Base-by-base conservation (phyloP, 306 rosid species). In the Trichosanthes truncata region DNA sequence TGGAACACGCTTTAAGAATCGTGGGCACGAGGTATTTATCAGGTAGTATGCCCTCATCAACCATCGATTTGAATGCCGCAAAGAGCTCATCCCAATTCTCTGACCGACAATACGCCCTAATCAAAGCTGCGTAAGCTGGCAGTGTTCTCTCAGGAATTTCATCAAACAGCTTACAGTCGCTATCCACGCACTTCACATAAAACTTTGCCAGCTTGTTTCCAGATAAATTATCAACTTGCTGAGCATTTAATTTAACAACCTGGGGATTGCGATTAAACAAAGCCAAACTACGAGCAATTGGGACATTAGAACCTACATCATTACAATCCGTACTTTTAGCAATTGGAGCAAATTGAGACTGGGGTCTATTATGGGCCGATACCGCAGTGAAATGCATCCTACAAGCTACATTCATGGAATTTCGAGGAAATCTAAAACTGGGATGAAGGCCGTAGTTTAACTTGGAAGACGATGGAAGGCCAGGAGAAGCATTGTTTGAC, bases 21-120 rank as follows among this genome's bases (percentile, higher is more conserved):
- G 89, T 82, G 57, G 89, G 88, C 38, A 86, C 84, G 40, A 88
- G 81, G n/a, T 86, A 83, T 62, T 40, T 74, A 81, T 78, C 80
- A 13, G 90, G 88, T 14, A 83, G 60, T 31, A 82, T 31, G 25
- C 87, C 86, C 57, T 80, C 86, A 29, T 78, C 85, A 49, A 89
- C 66, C 89, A 87, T 87, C 56, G 78, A 81, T 56, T 59, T 63
- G 20, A 87, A 65, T 75, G 85, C 69, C 38, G 12, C 61, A 80
- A 89, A 82, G 29, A 87, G 4, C 2, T 84, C 83, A 13, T 85
- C 79, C 88, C 88, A 89, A 35, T 45, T 79, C 86, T 82, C 77
- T 20, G 45, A 80, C 46, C 80, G 78, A 65, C 88, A 86, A 81
- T 79, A 81, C 6, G 82, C 84, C 4, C 82, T 46, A 4, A 89